A percentile compares a stretch with the other conserved stretches of the same genome.
These are phyloP conservation scores for Kazachstania martiniae DNA, from an alignment of 805 yeast genomes.

Conservation along the genomic window DNA sequence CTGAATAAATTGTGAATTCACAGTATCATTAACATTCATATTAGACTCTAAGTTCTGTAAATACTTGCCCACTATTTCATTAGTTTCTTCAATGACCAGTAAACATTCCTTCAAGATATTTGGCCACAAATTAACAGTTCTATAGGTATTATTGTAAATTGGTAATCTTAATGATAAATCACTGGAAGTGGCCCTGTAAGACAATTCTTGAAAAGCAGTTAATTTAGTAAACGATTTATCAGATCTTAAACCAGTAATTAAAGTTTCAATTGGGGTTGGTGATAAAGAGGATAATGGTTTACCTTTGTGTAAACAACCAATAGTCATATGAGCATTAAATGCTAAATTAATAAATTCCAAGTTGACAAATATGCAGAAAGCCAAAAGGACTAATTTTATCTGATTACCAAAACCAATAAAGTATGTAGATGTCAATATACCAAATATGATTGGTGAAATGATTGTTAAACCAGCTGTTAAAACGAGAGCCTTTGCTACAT, in stretches of 20 bases:
- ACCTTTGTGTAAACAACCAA: slow-evolving; percentile 63
- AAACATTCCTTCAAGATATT: slow-evolving; percentile 51
- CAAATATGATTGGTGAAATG: slow-evolving; percentile 16
- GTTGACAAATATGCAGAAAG: slow-evolving; percentile 28
- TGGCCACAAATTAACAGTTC: slow-evolving; percentile 43
- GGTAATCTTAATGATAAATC: slow-evolving; percentile 39
- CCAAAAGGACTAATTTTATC: slow-evolving; percentile 26
- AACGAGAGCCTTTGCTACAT: slow-evolving; percentile 28
- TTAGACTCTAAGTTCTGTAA: slow-evolving; percentile 11
- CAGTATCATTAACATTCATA: slow-evolving; percentile 2
- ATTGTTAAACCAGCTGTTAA: slow-evolving; percentile 12
- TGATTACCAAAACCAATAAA: slow-evolving; percentile 23
- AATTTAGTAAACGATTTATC: slow-evolving; percentile 38
- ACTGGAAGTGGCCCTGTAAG: slow-evolving; percentile 45
- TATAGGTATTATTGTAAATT: slow-evolving; percentile 41
- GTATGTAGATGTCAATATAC: slow-evolving; percentile 32
- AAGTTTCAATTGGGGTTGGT: slow-evolving; percentile 50
- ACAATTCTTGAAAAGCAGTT: slow-evolving; percentile 69
- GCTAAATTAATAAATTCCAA: slow-evolving; percentile 51
- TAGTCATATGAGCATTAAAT: slow-evolving; percentile 53
- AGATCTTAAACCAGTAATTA: slow-evolving; percentile 53
- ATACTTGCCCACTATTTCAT: slow-evolving; percentile 27
- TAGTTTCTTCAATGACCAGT: slow-evolving; percentile 39
- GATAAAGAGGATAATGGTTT: slow-evolving; percentile 45
- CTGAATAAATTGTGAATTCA: neutral